Conservation (phyloP, 306 rosid species). For the Corylus heterophylla region DNA sequence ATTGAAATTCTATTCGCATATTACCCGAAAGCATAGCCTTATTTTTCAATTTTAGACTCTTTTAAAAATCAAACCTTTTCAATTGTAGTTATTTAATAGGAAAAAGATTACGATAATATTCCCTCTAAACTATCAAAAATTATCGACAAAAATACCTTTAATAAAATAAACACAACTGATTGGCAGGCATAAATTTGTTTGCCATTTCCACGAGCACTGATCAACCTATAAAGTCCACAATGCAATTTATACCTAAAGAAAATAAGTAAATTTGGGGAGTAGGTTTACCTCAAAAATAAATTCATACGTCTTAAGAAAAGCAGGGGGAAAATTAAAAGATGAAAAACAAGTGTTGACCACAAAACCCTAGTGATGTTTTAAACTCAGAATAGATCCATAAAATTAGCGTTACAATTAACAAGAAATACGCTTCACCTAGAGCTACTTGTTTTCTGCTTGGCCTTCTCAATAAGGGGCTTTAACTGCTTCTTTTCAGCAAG, state of each 20-base stretch:
- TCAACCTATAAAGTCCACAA: not conserved
- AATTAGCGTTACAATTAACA: not conserved
- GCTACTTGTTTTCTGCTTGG: conserved; percentile 79
- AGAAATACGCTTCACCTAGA: conserved; percentile 44
- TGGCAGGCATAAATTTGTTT: not conserved
- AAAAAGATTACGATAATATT: too few species aligned
- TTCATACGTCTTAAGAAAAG: not conserved
- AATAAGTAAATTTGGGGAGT: not conserved
- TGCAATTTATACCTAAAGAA: not conserved
- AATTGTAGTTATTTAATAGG: too few species aligned
- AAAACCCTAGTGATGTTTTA: not conserved
- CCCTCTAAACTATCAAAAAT: too few species aligned
- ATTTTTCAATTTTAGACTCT: too few species aligned
- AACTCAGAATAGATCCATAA: conserved; percentile 4
- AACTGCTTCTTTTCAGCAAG: conserved; percentile 98
- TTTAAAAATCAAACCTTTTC: too few species aligned
- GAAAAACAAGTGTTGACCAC: not conserved
- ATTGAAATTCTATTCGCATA: too few species aligned
- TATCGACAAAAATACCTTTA: too few species aligned
- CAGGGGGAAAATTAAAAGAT: not conserved
- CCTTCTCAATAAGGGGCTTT: conserved; percentile 98
- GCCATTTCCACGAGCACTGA: not conserved
- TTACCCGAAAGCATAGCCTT: too few species aligned
- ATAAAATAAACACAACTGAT: too few species aligned
- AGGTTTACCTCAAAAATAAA: not conserved